Evolutionary conservation across 2,329 filamentous ascomycete genomes (phyloP), one percentile per base, ranked within the genome.

Genomic region (Aureobasidium subglaciale): DNA sequence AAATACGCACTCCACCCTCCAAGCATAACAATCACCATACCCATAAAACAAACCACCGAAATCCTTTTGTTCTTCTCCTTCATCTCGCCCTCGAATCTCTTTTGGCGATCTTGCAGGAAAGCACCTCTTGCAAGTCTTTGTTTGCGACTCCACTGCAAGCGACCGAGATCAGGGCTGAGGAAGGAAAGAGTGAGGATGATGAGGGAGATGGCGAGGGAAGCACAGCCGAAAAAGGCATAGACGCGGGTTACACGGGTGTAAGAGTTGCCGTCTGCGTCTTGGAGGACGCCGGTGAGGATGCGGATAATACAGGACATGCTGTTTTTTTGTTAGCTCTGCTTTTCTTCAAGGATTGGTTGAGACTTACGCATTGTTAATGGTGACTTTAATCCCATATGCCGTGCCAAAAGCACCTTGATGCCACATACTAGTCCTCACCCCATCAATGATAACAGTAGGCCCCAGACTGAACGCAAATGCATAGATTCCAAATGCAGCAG

Each of bases 261-360:
- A 1, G 74, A 78, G 59, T 83, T 73, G 52, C 80, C 63, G 50
- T 83, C 79, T 3, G 70, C 70, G 55, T 85, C 82, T 59, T 85
- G 82, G 0, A 85, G 75, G 0, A 77, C 77, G 1, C 81, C 81
- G 0, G 79, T 77, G 18, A 83, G 69, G 40, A 84, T 76, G 0
- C 79, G 72, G 1, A 84, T 70, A 52, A 84, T 79, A 57, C 84
- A 82, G 57, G 73, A 82, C 78, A 83, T 83, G 27, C 75, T 77
- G 64, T 32, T 29, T 10, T 34, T 9, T 25, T 11, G 18, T 53
- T 18, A 41, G 35, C 27, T 53, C 20, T 18, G 5, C 5, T 1
- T 11, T n/a, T 35, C 7, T 29, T 37, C 15, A 22, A 46, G n/a
- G 45, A 3, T 5, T n/a, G 18, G 9, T 7, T 4, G 20, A 11